Base-by-base conservation (phyloP, 1,284 basidiomycete genomes). In the Inonotus hispidus region DNA sequence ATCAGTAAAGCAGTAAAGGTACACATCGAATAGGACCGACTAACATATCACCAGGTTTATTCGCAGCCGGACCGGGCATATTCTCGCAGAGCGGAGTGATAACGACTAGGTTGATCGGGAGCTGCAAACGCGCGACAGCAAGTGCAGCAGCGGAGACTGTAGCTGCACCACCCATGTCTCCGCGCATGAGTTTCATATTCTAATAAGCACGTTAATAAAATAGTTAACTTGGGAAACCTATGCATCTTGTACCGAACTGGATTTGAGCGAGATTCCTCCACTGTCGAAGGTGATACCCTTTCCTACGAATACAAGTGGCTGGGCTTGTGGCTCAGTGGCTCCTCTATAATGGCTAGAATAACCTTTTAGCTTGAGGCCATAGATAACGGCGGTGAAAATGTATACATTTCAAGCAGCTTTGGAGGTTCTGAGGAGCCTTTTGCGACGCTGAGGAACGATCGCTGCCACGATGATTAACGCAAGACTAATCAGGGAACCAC, bases 231-330 rank as follows among this genome's bases (percentile, higher is more conserved):
- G n/a, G 4, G 25, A 49, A 21, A 43, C 19, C 6, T n/a, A 35
- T 38, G 13, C 55, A 53, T 58, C 65, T 78, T 82, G 69, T 73
- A 92, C 92, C 32, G 82, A 79, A 43, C 81, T 73, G 19, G 88
- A 84, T 75, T 95, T 95, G 72, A 95, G 74, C 63, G 87, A 90
- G 72, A 95, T 95, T 68, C 93, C 93, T 78, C 93, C 93, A 4
- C 87, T 85, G 73, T 95, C 92, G 64, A 93, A 93, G 4, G 91
- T 93, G 70, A 94, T 88, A 61, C 92, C 93, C 68, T 95, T 95
- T 50, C 93, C 93, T 46, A 95, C 91, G 62, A 94, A 82, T 1
- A 85, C 88, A 3, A 93, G 77, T 8, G 90, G 90, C 57, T 79
- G 78, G 0, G 79, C 83, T 52, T 81, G 74, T 61, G 66, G 61